phyloP scores from a whole-genome alignment of 2,329 filamentous ascomycete genomes.

The Aspergillus fructus region DNA sequence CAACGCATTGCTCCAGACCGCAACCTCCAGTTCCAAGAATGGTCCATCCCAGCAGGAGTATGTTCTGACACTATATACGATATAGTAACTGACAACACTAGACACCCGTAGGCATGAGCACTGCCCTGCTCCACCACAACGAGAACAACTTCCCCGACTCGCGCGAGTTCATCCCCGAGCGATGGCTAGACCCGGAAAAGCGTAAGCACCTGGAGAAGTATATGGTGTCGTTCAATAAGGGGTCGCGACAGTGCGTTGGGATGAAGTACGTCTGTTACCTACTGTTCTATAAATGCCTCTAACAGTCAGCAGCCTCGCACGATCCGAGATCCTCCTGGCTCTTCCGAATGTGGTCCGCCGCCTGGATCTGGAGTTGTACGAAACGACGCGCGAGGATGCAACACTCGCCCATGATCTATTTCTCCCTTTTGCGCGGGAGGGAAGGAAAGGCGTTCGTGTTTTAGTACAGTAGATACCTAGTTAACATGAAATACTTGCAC shows the following conservation, averaged over 20 bases:
- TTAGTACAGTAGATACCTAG: constrained; percentile 9
- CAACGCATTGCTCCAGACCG: constrained; percentile 28
- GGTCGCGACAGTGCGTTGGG: constrained; percentile 49
- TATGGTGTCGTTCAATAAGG: constrained; percentile 41
- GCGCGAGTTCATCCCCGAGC: constrained; percentile 35
- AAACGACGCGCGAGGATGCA: constrained; percentile 33
- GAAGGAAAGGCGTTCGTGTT: constrained; percentile 22
- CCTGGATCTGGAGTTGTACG: constrained; percentile 32
- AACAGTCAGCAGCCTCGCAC: constrained; percentile 27
- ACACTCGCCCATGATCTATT: constrained; percentile 27
- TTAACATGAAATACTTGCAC: no score
- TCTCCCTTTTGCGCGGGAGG: constrained; percentile 15
- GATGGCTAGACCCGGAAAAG: constrained; percentile 35
- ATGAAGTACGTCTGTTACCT: constrained; percentile 34
- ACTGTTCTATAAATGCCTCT: background rate
- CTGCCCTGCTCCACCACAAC: constrained; percentile 37
- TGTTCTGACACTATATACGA: background rate
- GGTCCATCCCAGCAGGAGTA: constrained; percentile 33
- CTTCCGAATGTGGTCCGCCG: constrained; percentile 29
- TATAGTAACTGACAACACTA: constrained; percentile 8
- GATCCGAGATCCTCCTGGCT: constrained; percentile 33
- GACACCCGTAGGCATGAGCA: constrained; percentile 41
- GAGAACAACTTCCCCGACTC: constrained; percentile 38
- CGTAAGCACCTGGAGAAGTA: constrained; percentile 37
- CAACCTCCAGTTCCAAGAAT: constrained; percentile 29